Evolutionary conservation across 306 rosid species (phyloP).

Genomic region (Biancaea sappan): DNA sequence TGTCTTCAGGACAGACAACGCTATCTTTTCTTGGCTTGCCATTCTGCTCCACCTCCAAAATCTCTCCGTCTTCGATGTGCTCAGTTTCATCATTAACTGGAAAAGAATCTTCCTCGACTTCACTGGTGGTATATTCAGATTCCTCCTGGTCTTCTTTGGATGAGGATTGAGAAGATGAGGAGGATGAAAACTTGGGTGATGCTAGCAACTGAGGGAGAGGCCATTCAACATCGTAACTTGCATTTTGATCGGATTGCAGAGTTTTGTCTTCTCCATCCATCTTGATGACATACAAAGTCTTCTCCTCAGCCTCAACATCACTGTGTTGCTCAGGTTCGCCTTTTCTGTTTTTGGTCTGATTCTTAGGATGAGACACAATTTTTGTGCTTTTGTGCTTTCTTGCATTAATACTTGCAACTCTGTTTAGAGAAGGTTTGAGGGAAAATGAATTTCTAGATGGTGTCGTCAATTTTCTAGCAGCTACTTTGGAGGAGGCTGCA

Average conservation of each 20-base stretch:
- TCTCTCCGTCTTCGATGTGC: constrained; percentile 40
- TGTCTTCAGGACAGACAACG: constrained; percentile 43
- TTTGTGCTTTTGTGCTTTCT: constrained; percentile 44
- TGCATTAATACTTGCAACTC: constrained; percentile 44
- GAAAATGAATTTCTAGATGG: constrained; percentile 38
- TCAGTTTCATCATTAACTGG: constrained; percentile 47
- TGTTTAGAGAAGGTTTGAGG: constrained; percentile 41
- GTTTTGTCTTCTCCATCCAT: constrained; percentile 51
- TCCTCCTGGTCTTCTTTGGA: constrained; percentile 50
- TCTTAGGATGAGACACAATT: constrained; percentile 30
- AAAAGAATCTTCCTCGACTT: constrained; percentile 50
- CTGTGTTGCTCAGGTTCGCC: constrained; percentile 27
- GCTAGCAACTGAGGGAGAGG: constrained; percentile 21
- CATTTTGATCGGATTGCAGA: constrained; percentile 51
- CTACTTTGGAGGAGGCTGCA: constrained; percentile 33
- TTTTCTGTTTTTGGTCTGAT: constrained; percentile 18
- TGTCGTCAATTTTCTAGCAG: constrained; percentile 41
- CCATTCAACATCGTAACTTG: constrained; percentile 35
- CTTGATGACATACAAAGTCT: constrained; percentile 70
- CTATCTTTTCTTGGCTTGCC: constrained; percentile 40
- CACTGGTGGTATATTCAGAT: constrained; percentile 57
- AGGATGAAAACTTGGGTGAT: constrained; percentile 38
- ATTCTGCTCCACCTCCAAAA: constrained; percentile 35
- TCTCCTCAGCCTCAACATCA: constrained; percentile 52
- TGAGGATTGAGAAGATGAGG: constrained; percentile 42